phyloP scores from a whole-genome alignment of 225 moss, liverwort and hornwort genomes.

The Bryoerythrophyllum caledonicum region DNA sequence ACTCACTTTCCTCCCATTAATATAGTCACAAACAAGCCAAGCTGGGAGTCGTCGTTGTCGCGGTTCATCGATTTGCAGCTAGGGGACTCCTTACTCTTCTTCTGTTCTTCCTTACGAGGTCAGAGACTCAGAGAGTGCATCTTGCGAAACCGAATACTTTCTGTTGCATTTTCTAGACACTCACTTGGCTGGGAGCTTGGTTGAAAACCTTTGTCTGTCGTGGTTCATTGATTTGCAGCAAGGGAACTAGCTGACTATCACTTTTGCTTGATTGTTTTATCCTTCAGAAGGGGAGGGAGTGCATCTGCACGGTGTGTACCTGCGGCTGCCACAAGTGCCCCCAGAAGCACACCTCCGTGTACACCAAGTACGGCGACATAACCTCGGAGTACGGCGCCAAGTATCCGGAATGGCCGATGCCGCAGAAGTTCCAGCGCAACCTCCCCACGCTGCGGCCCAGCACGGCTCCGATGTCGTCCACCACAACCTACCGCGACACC shows the following conservation, averaged over 20 bases:
- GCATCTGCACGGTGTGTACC: conserved; percentile 39
- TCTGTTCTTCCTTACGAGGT: too few relatives aligned
- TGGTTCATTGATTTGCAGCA: neutral
- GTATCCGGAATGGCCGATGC: conserved; percentile 42
- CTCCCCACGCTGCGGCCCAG: neutral
- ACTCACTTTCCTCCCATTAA: too few relatives aligned
- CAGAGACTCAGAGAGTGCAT: too few relatives aligned
- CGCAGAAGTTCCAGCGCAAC: conserved; percentile 6
- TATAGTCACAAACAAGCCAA: neutral
- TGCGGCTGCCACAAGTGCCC: conserved; percentile 45
- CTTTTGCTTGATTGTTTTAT: neutral
- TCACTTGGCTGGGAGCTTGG: too few relatives aligned
- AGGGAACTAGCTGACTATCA: neutral
- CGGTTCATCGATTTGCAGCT: too few relatives aligned
- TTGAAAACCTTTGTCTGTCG: too few relatives aligned
- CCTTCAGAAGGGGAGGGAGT: conserved; percentile 19
- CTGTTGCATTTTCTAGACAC: too few relatives aligned
- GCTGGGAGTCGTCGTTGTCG: too few relatives aligned
- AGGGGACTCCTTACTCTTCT: too few relatives aligned
- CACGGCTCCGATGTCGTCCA: conserved; percentile 13
- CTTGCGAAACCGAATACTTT: too few relatives aligned
- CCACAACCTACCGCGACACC: conserved; percentile 26
- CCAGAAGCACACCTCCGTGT: conserved; percentile 25
- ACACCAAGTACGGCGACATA: conserved; percentile 16
- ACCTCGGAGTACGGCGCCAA: conserved; percentile 32